Evolutionary conservation across 495 filamentous ascomycete species (phyloP), one percentile per base, ranked within the genome.

Genomic region (Cercophora scortea): DNA sequence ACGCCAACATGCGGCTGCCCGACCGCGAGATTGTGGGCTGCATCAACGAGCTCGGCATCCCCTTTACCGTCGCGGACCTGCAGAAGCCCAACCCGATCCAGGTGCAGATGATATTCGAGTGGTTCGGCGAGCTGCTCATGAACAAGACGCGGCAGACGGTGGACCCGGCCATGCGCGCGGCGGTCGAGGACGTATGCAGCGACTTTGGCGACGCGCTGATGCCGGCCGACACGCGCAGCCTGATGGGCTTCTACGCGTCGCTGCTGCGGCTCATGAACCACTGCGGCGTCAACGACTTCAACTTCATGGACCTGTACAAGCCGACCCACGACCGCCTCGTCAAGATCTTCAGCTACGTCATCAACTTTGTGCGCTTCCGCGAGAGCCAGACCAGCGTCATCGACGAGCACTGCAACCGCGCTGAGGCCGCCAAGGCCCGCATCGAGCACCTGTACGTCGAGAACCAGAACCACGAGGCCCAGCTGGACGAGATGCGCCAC

Each of bases 301-400:
- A 83, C 13, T 95, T 97, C 69, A 80, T 81, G 32, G 93, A 98
- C 62, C 68, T 98, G 6, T 87, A 88, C 55, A 88, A 85, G 69
- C 93, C 93, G 19, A 94, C 89, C 11, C 87, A 89, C 61, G 84
- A 84, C 49, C 85, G 93, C 48, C 79, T 98, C 6, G 84, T 88
- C 53, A 90, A 88, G 69, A 90, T 96, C 53, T 90, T 97, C 61
- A 92, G 87, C 32, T 96, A 96, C 63, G 76, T 97, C 48, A 97
- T 98, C 70, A 98, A 98, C 70, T 98, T 98, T 69, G 90, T 96
- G 47, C 81, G 93, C 45, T 98, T 96, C 71, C 87, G 94, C 55
- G 91, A 95, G 71, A 88, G 83, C 50, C 90, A 95, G 70, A 88
- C 86, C 7, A 69, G 74, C 12, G 79, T 89, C 3, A 95, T 96